These are phyloP conservation scores for Adansonia rubrostipa DNA, from an alignment of 441 rosid genomes.

Conservation along the genomic window DNA sequence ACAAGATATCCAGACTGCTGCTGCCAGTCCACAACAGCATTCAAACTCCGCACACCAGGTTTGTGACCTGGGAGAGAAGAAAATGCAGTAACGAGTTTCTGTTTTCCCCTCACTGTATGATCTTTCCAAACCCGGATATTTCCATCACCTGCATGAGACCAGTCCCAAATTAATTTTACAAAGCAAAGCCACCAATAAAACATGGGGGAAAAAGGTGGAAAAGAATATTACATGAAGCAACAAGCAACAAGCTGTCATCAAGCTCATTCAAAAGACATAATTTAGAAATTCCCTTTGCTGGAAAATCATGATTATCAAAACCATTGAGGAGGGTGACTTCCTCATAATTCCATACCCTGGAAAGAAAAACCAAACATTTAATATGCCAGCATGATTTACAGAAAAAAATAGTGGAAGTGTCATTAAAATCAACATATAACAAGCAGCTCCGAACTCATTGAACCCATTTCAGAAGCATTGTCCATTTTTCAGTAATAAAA, in stretches of 20 bases:
- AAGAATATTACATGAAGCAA: conserved; percentile 76
- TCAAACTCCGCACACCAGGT: conserved; percentile 78
- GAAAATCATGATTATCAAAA: conserved; percentile 89
- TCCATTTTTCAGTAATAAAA: not conserved
- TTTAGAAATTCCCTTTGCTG: conserved; percentile 94
- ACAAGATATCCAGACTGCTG: conserved; percentile 99
- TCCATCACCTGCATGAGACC: conserved; percentile 73
- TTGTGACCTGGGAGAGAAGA: conserved; percentile 92
- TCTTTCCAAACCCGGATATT: conserved; percentile 95
- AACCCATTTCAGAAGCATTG: conserved; percentile 2
- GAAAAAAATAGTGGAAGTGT: not conserved
- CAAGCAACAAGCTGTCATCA: conserved; percentile 90
- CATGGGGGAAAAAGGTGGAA: conserved; percentile 23
- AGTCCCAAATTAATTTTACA: conserved; percentile 21
- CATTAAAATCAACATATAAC: not conserved
- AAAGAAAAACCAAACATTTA: conserved; percentile 31
- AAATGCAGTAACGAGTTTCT: conserved; percentile 92
- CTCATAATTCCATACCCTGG: conserved; percentile 91
- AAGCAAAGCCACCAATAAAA: conserved; percentile 24
- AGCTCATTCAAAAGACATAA: conserved; percentile 96
- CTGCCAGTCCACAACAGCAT: conserved; percentile 99
- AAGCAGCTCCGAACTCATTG: not conserved
- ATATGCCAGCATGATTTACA: conserved; percentile 10
- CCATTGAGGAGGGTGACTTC: conserved; percentile 67
- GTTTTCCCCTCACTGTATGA: conserved; percentile 72